A percentile compares a stretch with the other conserved stretches of the same genome.
Conservation (phyloP, 2,329 filamentous ascomycete species). For the Nothopassalora personata region DNA sequence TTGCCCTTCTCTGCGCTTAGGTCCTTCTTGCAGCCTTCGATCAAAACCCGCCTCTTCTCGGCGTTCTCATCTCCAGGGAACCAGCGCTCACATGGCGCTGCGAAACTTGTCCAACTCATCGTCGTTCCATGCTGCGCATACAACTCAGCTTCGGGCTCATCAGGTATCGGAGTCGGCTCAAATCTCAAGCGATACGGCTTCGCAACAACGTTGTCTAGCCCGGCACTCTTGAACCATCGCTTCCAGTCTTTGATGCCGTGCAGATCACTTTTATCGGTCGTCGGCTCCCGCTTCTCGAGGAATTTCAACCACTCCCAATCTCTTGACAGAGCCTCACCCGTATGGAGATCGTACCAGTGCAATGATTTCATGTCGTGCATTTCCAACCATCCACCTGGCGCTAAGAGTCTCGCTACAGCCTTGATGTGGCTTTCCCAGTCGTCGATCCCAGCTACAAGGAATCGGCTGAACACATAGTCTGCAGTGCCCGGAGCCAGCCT, state of each 20-base stretch:
- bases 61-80: not conserved
- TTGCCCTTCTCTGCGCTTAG: not conserved
- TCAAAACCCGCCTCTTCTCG: not conserved
- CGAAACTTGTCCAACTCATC: not conserved
- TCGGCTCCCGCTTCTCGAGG: not conserved
- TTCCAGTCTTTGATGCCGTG: not conserved
- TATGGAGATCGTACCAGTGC: slow-evolving; percentile 1
- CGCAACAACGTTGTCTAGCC: not conserved
- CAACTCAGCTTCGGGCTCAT: not conserved
- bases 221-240: not conserved
- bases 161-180: not conserved
- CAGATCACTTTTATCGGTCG: not conserved
- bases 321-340: not conserved
- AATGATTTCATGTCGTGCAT: slow-evolving; percentile 7
- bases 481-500: slow-evolving; percentile 1
- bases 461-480: slow-evolving; percentile 11
- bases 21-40: not conserved
- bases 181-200: not conserved
- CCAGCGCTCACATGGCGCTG: not conserved
- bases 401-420: not conserved
- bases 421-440: slow-evolving; percentile 8
- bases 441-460: slow-evolving; percentile 5
- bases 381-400: slow-evolving; percentile 8
- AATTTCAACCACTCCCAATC: slow-evolving; percentile 4
- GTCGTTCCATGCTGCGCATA: not conserved